These are phyloP conservation scores for Pelargonium nanum DNA, from an alignment of 345 rosid genomes.

Conservation along the genomic window DNA sequence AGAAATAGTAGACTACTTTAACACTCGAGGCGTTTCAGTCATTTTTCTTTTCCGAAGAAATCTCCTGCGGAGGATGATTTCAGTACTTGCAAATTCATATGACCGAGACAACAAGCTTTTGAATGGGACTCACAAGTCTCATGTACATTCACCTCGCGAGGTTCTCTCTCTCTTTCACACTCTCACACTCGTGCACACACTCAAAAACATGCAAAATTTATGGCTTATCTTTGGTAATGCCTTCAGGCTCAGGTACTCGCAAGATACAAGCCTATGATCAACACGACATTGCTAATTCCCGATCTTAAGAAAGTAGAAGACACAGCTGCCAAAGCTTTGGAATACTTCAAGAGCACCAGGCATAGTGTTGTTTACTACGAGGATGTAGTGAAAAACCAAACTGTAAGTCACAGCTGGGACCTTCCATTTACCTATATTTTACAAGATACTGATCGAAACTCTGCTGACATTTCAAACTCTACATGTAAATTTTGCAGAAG, in stretches of 20 bases:
- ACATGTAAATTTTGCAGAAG: conserved; percentile 36
- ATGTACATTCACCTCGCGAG: conserved; percentile 84
- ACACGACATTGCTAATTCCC: conserved; percentile 45
- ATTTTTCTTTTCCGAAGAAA: conserved; percentile 88
- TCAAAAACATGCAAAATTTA: not conserved
- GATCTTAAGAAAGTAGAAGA: conserved; percentile 66
- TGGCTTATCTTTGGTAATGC: conserved; percentile 7
- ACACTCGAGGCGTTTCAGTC: conserved; percentile 68
- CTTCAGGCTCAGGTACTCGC: conserved; percentile 94
- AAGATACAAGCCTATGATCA: conserved; percentile 65
- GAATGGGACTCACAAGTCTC: conserved; percentile 97
- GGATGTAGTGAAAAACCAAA: conserved; percentile 70
- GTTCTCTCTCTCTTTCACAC: conserved; percentile 18
- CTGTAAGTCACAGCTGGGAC: conserved; percentile 39
- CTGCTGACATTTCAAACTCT: not conserved
- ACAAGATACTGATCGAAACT: not conserved
- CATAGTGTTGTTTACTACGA: conserved; percentile 79
- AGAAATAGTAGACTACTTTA: conserved; percentile 78
- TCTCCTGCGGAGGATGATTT: conserved; percentile 81
- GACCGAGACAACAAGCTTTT: conserved; percentile 67
- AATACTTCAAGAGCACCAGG: conserved; percentile 70
- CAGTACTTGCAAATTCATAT: conserved; percentile 86
- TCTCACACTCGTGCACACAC: not conserved
- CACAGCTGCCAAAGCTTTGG: conserved; percentile 61
- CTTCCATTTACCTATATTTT: not conserved